Percentiles rank a stretch among this genome's conserved stretches.
phyloP scores from a whole-genome alignment of 139 green algal genomes.

The Pleodorina starrii region DNA sequence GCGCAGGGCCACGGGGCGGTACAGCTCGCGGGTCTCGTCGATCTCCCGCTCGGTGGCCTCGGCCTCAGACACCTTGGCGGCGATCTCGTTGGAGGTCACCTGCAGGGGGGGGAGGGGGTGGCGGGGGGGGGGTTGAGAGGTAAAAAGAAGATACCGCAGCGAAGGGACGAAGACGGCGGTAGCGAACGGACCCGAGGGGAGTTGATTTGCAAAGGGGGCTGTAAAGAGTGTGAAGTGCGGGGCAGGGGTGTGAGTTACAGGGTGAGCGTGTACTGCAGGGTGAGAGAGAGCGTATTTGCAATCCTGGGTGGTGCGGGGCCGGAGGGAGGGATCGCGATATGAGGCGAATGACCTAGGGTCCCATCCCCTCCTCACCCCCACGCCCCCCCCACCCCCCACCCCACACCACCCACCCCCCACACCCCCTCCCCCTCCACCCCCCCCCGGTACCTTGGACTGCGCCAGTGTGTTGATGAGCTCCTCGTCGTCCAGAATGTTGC shows the following conservation, averaged over 20 bases:
- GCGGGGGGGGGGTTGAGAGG: background rate
- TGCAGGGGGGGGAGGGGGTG: background rate
- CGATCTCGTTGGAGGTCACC: constrained; percentile 82
- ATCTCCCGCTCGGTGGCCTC: constrained; percentile 83
- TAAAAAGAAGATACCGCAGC: background rate
- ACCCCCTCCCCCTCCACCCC: no score
- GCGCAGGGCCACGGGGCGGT: constrained; percentile 80
- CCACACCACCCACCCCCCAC: background rate
- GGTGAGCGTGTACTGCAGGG: no score
- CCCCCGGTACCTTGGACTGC: constrained; percentile 74
- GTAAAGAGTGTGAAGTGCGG: no score
- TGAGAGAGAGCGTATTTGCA: no score
- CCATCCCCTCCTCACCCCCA: background rate
- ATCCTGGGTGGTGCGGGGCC: no score
- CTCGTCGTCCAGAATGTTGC: constrained; percentile 88
- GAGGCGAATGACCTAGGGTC: background rate
- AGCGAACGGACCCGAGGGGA: no score
- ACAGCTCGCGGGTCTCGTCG: constrained; percentile 81
- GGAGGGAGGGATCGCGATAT: no score
- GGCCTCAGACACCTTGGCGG: constrained; percentile 79
- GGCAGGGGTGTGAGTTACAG: no score
- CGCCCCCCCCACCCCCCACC: background rate
- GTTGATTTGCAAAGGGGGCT: no score
- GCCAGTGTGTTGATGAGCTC: constrained; percentile 86
- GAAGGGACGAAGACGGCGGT: no score